Conservation (phyloP, 2,329 filamentous ascomycete species). For the Colletotrichum sp. region DNA sequence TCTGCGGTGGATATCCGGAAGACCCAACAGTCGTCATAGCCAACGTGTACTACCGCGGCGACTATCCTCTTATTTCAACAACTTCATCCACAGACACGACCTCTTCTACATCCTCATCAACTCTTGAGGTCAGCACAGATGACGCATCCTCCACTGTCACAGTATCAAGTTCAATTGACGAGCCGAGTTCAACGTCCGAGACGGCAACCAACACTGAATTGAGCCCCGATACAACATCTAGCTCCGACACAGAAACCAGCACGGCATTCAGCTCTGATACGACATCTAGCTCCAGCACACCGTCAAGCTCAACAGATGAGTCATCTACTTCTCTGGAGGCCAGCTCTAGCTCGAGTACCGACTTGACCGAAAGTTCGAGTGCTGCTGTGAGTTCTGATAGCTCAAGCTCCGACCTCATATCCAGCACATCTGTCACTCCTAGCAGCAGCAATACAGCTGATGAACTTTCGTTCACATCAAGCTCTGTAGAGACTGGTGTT, state of each 20-base stretch:
- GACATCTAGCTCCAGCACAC: background rate
- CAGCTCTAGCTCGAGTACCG: background rate
- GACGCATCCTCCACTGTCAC: background rate
- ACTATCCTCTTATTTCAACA: background rate
- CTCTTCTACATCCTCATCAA: background rate
- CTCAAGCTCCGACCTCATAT: background rate
- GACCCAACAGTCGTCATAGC: background rate
- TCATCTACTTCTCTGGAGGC: background rate
- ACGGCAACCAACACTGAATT: background rate
- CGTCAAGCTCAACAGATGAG: background rate
- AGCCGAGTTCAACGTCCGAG: background rate
- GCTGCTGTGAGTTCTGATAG: background rate
- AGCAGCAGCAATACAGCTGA: background rate
- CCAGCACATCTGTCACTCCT: background rate
- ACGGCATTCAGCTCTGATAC: background rate
- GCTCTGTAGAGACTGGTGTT: background rate
- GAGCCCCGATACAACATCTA: background rate
- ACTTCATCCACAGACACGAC: background rate
- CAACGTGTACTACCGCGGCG: background rate
- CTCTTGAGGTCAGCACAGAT: background rate
- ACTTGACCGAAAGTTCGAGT: background rate
- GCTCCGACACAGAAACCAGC: no score
- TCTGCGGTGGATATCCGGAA: background rate
- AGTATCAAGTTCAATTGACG: background rate
- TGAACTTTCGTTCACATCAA: background rate